Percentiles rank a stretch among this genome's conserved stretches.
phyloP scores from a whole-genome alignment of 257 asterid genomes.

The Gentiana straminea region DNA sequence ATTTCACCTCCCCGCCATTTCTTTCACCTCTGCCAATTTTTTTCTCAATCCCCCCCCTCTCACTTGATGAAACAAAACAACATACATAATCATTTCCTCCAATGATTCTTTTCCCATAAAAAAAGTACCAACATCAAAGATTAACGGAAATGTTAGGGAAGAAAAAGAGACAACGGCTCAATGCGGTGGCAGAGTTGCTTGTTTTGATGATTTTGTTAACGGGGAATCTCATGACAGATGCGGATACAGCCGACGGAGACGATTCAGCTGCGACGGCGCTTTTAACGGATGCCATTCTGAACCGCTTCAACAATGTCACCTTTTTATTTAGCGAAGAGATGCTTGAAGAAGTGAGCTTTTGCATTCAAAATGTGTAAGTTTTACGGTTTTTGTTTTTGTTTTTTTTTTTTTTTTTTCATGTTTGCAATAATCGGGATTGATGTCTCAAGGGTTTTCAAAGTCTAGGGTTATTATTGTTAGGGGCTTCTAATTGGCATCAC shows the following conservation, averaged over 20 bases:
- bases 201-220: not conserved
- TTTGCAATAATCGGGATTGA: not conserved
- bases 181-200: not conserved
- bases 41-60: constrained; percentile 9
- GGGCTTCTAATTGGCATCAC: too few species aligned
- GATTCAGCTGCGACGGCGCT: constrained; percentile 34
- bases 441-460: too few species aligned
- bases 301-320: constrained; percentile 55
- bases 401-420: not conserved
- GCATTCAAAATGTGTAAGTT: constrained; percentile 63
- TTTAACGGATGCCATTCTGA: constrained; percentile 37
- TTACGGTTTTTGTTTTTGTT: too few species aligned
- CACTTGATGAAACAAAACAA: not conserved
- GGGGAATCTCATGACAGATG: not conserved
- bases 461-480: too few species aligned
- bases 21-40: constrained; percentile 22
- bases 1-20: constrained; percentile 79
- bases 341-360: constrained; percentile 35
- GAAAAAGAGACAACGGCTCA: not conserved
- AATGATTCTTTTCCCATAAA: not conserved
- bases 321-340: constrained; percentile 38
- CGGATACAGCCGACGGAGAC: constrained; percentile 5
- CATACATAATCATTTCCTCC: too few species aligned
- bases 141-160: not conserved
- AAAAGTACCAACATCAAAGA: too few species aligned